Percentiles rank a stretch among this genome's conserved stretches.
Evolutionary conservation across 2,329 filamentous ascomycete species (phyloP).

Genomic region (Didymella sp.): DNA sequence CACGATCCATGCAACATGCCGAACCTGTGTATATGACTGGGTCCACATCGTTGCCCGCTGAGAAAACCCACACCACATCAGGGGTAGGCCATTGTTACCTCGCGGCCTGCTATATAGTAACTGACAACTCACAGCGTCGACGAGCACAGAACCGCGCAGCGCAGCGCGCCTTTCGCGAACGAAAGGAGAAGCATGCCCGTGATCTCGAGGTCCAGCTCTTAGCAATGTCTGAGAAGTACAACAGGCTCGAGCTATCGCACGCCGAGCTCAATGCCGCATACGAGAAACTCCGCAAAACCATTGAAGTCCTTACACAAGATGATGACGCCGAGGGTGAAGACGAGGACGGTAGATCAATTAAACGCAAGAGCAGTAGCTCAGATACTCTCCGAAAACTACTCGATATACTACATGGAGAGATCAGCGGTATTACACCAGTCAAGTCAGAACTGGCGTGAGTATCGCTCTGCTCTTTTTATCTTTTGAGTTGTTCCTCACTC

Average conservation of each 20-base stretch:
- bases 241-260: slow-evolving; percentile 63
- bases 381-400: slow-evolving; percentile 49
- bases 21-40: slow-evolving; percentile 34
- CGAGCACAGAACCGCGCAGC: slow-evolving; percentile 68
- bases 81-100: slow-evolving; percentile 39
- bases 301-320: slow-evolving; percentile 48
- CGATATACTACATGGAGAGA: slow-evolving; percentile 49
- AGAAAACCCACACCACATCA: slow-evolving; percentile 49
- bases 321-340: slow-evolving; percentile 43
- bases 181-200: slow-evolving; percentile 70
- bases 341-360: slow-evolving; percentile 29
- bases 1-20: slow-evolving; percentile 36
- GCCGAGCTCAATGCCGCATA: slow-evolving; percentile 49
- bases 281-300: slow-evolving; percentile 51
- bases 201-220: slow-evolving; percentile 66
- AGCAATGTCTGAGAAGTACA: slow-evolving; percentile 63
- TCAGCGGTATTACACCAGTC: slow-evolving; percentile 34
- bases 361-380: slow-evolving; percentile 39
- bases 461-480: not conserved
- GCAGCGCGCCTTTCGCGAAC: slow-evolving; percentile 66
- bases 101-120: not conserved
- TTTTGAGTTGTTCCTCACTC: slow-evolving; percentile 18
- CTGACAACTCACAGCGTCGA: slow-evolving; percentile 55
- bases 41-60: slow-evolving; percentile 30
- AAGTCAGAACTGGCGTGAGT: slow-evolving; percentile 32